Evolutionary conservation across 768 basidiomycete genomes (phyloP).

Genomic region (Sistotremastrum niveocremeum): DNA sequence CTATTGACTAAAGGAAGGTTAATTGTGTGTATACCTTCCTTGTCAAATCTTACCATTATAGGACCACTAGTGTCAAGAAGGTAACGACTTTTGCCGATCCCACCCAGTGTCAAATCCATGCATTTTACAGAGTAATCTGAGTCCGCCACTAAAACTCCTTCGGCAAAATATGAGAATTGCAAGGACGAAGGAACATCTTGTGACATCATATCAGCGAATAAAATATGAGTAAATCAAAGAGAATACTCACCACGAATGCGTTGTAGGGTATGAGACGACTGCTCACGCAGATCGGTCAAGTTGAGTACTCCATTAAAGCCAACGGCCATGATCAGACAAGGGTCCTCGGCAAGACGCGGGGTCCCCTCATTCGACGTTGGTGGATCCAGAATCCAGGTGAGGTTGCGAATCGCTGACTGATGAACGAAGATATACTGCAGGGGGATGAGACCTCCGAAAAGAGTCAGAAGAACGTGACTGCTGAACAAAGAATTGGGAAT

Average conservation of each 20-base stretch:
- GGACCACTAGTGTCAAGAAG: slow-evolving; percentile 67
- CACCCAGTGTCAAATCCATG: slow-evolving; percentile 56
- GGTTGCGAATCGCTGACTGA: slow-evolving; percentile 63
- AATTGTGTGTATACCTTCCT: background rate
- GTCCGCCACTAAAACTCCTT: slow-evolving; percentile 66
- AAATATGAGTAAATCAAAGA: background rate
- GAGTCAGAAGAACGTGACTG: background rate
- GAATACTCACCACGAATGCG: slow-evolving; percentile 50
- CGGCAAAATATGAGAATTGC: slow-evolving; percentile 51
- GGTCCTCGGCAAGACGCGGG: slow-evolving; percentile 37
- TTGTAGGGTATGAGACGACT: slow-evolving; percentile 53
- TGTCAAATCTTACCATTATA: slow-evolving; percentile 49
- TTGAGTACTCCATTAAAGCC: slow-evolving; percentile 73
- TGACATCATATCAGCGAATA: background rate
- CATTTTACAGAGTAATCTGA: slow-evolving; percentile 72
- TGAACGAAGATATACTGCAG: slow-evolving; percentile 63
- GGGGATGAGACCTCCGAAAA: slow-evolving; percentile 38
- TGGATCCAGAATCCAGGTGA: slow-evolving; percentile 66
- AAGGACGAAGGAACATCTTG: slow-evolving; percentile 61
- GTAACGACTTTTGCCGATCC: slow-evolving; percentile 61
- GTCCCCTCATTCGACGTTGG: slow-evolving; percentile 34
- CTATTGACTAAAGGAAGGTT: slow-evolving; percentile 35
- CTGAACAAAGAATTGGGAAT: too few species aligned
- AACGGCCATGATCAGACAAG: slow-evolving; percentile 60
- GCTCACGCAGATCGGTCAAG: slow-evolving; percentile 66